Percentiles rank a stretch among this genome's conserved stretches.
Evolutionary conservation across 2,329 filamentous ascomycete genomes (phyloP).

Genomic region (Xylariaceae sp.): DNA sequence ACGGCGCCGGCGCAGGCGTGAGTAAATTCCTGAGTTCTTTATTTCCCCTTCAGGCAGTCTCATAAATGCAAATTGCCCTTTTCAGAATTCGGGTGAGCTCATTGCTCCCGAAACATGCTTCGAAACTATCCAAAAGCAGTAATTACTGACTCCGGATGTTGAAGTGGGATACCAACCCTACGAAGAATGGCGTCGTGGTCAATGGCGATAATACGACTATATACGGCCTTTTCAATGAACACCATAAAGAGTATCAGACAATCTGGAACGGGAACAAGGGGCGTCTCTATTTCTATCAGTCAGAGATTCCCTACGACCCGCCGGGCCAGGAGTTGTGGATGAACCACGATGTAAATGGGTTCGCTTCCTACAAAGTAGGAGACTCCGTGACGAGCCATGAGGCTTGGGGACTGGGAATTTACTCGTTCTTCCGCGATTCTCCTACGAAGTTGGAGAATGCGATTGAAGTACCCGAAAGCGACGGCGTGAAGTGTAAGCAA

Average conservation of each 20-base stretch:
- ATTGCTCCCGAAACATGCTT: no score
- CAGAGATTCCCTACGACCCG: conserved; percentile 40
- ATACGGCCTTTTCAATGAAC: conserved; percentile 40
- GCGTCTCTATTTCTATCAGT: conserved; percentile 40
- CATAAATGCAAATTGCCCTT: no score
- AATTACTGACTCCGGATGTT: no score
- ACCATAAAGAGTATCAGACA: conserved; percentile 39
- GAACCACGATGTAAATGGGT: conserved; percentile 34
- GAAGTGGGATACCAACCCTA: conserved; percentile 38
- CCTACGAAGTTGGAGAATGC: conserved; percentile 39
- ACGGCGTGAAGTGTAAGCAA: conserved; percentile 24
- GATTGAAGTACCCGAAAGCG: conserved; percentile 33
- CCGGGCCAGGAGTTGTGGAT: conserved; percentile 36
- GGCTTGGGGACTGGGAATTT: conserved; percentile 39
- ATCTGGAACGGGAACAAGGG: conserved; percentile 38
- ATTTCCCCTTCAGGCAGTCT: no score
- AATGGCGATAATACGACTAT: conserved; percentile 37
- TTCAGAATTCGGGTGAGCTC: no score
- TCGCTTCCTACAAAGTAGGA: conserved; percentile 39
- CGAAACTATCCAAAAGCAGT: no score
- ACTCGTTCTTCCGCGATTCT: conserved; percentile 40
- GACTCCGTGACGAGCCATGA: conserved; percentile 34
- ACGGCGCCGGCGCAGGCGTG: conserved; percentile 33
- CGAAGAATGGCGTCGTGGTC: conserved; percentile 36
- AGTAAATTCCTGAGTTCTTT: no score